Conservation (phyloP, 1,284 basidiomycete genomes). For the Microbotryum violaceum region DNA sequence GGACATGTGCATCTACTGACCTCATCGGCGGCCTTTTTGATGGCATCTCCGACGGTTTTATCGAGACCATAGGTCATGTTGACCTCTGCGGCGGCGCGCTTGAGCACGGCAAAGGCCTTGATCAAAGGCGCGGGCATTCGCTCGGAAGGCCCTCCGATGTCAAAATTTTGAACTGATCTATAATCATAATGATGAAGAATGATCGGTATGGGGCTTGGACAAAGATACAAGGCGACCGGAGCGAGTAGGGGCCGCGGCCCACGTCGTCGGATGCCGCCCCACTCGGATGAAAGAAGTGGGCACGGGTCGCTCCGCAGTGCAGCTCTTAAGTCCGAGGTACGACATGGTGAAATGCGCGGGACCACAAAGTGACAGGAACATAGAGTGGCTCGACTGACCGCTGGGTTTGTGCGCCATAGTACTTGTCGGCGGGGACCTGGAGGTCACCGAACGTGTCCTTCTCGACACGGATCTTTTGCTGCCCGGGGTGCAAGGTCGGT, state of each 20-base stretch:
- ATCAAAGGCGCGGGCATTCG: conserved; percentile 89
- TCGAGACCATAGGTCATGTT: conserved; percentile 89
- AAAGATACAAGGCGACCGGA: too few relatives aligned
- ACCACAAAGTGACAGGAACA: too few relatives aligned
- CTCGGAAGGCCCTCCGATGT: conserved; percentile 91
- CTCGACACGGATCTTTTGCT: conserved; percentile 45
- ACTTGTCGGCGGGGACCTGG: conserved; percentile 84
- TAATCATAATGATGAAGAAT: not conserved
- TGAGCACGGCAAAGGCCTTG: conserved; percentile 95
- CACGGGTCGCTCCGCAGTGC: too few relatives aligned
- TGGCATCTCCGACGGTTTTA: conserved; percentile 77
- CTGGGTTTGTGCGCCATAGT: conserved; percentile 99
- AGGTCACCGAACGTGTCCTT: conserved; percentile 87
- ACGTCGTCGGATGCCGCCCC: too few relatives aligned
- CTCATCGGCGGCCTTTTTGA: conserved; percentile 90
- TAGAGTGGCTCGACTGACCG: conserved; percentile 48
- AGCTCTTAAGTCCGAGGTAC: too few relatives aligned
- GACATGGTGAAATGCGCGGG: too few relatives aligned
- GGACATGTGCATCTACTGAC: conserved; percentile 44
- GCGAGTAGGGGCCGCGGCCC: too few relatives aligned
- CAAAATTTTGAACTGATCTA: conserved; percentile 93
- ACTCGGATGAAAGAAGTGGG: too few relatives aligned
- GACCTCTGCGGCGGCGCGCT: conserved; percentile 91
- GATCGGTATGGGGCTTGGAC: too few relatives aligned
- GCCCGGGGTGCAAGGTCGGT: conserved; percentile 21